Base-by-base conservation (phyloP, 2,329 filamentous ascomycete genomes). In the Fusarium tricinctum region DNA sequence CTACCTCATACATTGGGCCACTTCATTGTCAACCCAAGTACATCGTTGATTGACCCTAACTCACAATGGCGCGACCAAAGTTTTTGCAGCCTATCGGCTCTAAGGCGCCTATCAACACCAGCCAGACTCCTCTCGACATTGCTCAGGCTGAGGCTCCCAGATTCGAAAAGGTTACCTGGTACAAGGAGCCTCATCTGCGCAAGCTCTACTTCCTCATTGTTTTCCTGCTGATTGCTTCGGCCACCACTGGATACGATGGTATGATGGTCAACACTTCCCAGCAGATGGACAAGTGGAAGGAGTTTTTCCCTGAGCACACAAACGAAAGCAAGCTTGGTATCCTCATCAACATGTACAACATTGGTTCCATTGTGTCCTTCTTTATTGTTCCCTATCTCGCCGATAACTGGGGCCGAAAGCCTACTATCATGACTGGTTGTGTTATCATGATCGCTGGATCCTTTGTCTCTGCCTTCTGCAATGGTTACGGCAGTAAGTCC, bases 161-260 rank as follows among this genome's bases (percentile, higher is more conserved):
- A 32, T 86, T 88, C 70, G 83, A 87, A 70, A 80, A 81, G 58
- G 86, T 88, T 22, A 82, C 77, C 55, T 89, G 87, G 87, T 84
- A 80, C 64, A 81, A 78, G 70, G 85, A 89, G 66, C 85, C 85
- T 38, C 84, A 87, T 72, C 77, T 89, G 54, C 81, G 86, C 52
- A 85, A 81, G 73, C 82, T 89, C 13, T 89, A 89, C 73, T 80
- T 81, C 50, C 82, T 83, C 74, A 81, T 80, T 60, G 76, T 82
- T 20, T 82, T 89, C 60, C 80, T 90, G 58, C 85, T 87, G 76
- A 79, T 89, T 58, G 86, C 85, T 14, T 89, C 87, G 30, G 87
- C 87, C 43, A 89, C 86, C 30, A 89, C 86, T 9, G 86, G 87
- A 53, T 89, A 88, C 73, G 87, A 90, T 77, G 86, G 86, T 56